These are phyloP conservation scores for Limtongia smithiae DNA, from an alignment of 805 yeast species.

Conservation along the genomic window DNA sequence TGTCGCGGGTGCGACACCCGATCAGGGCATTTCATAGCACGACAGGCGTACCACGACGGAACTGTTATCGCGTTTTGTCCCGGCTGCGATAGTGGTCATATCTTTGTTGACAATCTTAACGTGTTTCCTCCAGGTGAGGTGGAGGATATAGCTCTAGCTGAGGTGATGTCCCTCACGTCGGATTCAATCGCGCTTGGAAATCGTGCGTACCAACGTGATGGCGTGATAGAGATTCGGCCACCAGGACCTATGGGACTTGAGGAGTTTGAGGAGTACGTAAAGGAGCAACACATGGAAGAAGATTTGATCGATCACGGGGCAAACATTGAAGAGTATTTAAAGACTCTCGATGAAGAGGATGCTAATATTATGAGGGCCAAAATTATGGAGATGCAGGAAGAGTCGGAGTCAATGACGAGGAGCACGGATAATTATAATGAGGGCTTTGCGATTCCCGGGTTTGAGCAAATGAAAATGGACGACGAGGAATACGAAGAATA, in stretches of 20 bases:
- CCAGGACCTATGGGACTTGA: conserved; percentile 19
- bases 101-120: conserved; percentile 14
- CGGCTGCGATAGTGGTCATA: conserved; percentile 12
- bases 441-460: not conserved
- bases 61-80: conserved; percentile 12
- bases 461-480: not conserved
- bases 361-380: not conserved
- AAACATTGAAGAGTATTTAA: not conserved
- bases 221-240: conserved; percentile 20
- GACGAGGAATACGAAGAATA: not conserved
- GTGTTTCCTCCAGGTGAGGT: conserved; percentile 6
- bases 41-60: conserved; percentile 21
- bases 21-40: conserved; percentile 18
- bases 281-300: conserved; percentile 7
- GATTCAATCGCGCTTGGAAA: conserved; percentile 9
- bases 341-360: not conserved
- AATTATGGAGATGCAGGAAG: not conserved
- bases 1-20: conserved; percentile 15
- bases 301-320: not conserved
- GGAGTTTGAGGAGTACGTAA: conserved; percentile 12
- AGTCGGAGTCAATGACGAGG: not conserved
- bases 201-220: conserved; percentile 12
- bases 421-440: not conserved
- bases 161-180: conserved; percentile 6
- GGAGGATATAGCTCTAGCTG: conserved; percentile 6